A percentile compares a stretch with the other conserved stretches of the same genome.
phyloP scores from a whole-genome alignment of 2,329 filamentous ascomycete genomes.

The Diaporthe nobilis region DNA sequence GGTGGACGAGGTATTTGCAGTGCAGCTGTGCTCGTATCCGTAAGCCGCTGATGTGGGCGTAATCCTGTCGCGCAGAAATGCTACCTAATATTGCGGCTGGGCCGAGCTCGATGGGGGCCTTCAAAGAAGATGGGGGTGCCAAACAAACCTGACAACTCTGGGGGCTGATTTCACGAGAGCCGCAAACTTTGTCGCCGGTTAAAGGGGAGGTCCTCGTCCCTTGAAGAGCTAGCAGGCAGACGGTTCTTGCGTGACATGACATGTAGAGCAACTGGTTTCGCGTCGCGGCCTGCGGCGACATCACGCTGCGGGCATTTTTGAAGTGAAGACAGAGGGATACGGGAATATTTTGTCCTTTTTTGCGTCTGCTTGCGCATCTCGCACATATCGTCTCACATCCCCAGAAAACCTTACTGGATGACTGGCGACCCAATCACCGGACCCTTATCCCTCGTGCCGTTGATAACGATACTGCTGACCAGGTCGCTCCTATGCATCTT shows the following conservation, averaged over 20 bases:
- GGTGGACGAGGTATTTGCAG: not conserved
- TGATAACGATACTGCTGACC: constrained; percentile 61
- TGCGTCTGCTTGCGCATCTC: not conserved
- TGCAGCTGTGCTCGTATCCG: constrained; percentile 29
- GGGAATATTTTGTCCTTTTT: not conserved
- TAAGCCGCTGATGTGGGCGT: constrained; percentile 17
- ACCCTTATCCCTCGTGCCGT: constrained; percentile 54
- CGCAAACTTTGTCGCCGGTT: not conserved
- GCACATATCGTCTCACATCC: not conserved
- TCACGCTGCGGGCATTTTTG: not conserved
- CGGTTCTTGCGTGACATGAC: not conserved
- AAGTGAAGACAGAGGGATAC: not conserved
- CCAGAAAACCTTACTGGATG: constrained; percentile 37
- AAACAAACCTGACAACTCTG: not conserved
- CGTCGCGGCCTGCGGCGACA: not conserved
- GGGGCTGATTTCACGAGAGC: not conserved
- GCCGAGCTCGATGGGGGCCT: not conserved
- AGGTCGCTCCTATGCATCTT: constrained; percentile 79
- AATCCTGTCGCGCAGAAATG: constrained; percentile 25
- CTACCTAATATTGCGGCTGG: constrained; percentile 4
- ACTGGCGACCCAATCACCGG: constrained; percentile 58
- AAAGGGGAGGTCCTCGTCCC: not conserved
- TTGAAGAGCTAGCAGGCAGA: not conserved
- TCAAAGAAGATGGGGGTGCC: not conserved
- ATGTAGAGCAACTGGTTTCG: not conserved